Conservation (phyloP, 2,329 filamentous ascomycete species). For the Pseudogymnoascus sp. region DNA sequence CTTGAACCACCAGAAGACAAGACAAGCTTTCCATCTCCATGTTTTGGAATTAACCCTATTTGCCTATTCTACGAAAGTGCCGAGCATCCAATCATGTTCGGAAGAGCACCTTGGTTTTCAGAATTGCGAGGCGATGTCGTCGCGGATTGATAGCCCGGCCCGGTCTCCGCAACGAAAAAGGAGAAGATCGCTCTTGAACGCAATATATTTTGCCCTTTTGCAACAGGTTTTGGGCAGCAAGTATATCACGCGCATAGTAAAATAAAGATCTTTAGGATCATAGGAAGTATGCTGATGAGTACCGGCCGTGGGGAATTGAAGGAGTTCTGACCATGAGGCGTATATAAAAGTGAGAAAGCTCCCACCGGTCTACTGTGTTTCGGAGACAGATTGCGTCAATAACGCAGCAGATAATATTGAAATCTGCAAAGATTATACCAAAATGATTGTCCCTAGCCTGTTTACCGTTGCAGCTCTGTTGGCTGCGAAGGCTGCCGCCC, state of each 20-base stretch:
- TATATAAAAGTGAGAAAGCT: not conserved
- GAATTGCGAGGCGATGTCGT: not conserved
- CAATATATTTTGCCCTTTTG: not conserved
- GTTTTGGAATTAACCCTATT: not conserved
- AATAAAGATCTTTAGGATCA: not conserved
- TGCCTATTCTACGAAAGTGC: constrained; percentile 1
- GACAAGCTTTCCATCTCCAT: constrained; percentile 4
- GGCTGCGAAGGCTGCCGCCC: constrained; percentile 25
- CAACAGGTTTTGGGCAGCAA: not conserved
- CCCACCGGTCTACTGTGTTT: not conserved
- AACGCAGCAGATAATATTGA: not conserved
- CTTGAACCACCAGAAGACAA: not conserved
- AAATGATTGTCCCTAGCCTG: constrained; percentile 30
- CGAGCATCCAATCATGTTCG: not conserved
- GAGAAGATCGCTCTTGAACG: not conserved
- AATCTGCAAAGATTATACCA: constrained; percentile 13
- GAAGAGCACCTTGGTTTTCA: not conserved
- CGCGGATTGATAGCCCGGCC: constrained; percentile 3
- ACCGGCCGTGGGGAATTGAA: not conserved
- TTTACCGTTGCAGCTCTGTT: constrained; percentile 28
- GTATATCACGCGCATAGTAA: not conserved
- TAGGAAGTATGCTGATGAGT: not conserved
- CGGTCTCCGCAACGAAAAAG: constrained; percentile 5
- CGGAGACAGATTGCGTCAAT: not conserved
- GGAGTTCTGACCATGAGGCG: not conserved